Conservation (phyloP, 1,284 basidiomycete species). For the Neonothopanus nambi region DNA sequence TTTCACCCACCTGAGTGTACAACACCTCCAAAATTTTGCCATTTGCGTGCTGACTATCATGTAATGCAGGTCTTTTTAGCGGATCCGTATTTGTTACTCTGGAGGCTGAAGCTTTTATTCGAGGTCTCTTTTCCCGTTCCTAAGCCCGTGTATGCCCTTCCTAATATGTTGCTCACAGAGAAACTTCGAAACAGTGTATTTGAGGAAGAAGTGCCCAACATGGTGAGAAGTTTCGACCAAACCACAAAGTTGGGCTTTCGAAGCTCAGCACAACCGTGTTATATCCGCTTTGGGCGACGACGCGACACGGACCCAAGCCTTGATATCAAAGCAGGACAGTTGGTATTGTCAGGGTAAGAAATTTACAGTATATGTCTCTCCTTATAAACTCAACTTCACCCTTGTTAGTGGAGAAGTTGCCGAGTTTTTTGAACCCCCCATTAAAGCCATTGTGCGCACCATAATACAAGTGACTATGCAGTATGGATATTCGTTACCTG, state of each 20-base stretch:
- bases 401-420: neutral
- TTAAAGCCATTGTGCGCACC: neutral
- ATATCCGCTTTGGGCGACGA: neutral
- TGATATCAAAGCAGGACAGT: slow-evolving; percentile 1
- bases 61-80: neutral
- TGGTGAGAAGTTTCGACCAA: neutral
- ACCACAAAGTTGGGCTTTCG: slow-evolving; percentile 2
- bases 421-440: neutral
- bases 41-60: neutral
- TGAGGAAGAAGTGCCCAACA: neutral
- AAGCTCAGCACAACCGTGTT: neutral
- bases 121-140: neutral
- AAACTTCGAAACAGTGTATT: neutral
- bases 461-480: neutral
- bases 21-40: neutral
- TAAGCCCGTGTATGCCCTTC: too few relatives aligned
- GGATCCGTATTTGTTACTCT: slow-evolving; percentile 5
- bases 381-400: neutral
- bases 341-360: neutral
- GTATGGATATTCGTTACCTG: neutral
- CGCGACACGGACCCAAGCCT: neutral
- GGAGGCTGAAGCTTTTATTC: neutral
- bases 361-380: neutral
- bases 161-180: neutral
- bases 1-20: slow-evolving; percentile 9